Conservation (phyloP, 1,284 basidiomycete genomes). For the Cutaneotrichosporon dermatis region DNA sequence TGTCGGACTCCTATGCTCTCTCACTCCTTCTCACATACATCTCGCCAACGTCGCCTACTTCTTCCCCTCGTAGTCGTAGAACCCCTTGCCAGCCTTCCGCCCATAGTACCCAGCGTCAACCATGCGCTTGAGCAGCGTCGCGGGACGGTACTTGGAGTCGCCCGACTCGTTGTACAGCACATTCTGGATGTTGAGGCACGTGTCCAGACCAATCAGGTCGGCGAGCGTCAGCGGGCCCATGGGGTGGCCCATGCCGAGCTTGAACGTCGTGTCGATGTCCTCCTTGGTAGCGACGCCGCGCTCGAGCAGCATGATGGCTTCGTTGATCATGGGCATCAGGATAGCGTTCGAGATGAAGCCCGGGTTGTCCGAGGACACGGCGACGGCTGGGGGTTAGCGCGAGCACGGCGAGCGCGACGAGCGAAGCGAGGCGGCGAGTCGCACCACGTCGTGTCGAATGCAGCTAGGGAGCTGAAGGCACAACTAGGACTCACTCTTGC, state of each 20-base stretch:
- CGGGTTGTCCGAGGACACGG: constrained; percentile 80
- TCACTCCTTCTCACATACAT: neutral
- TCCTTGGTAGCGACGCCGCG: constrained; percentile 86
- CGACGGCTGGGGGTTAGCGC: constrained; percentile 61
- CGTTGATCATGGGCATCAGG: constrained; percentile 52
- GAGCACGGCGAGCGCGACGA: too few relatives aligned
- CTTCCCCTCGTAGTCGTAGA: constrained; percentile 61
- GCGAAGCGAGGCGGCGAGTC: too few relatives aligned
- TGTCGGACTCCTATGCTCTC: neutral
- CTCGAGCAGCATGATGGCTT: constrained; percentile 90
- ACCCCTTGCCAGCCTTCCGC: constrained; percentile 68
- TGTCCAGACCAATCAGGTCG: constrained; percentile 87
- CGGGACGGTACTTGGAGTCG: constrained; percentile 96
- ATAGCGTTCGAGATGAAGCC: constrained; percentile 58
- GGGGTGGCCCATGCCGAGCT: constrained; percentile 90
- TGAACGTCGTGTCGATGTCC: constrained; percentile 91
- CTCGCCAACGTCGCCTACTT: too few relatives aligned
- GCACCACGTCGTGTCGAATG: too few relatives aligned
- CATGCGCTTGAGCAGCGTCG: constrained; percentile 85
- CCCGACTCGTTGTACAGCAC: constrained; percentile 82
- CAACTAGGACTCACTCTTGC: constrained; percentile 61
- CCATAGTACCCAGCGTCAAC: constrained; percentile 94
- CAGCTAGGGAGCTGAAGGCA: too few relatives aligned
- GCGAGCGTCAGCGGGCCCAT: constrained; percentile 88
- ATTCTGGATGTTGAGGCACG: constrained; percentile 83